A percentile compares a stretch with the other conserved stretches of the same genome.
These are phyloP conservation scores for Aspergillus ruber DNA, from an alignment of 2,329 filamentous ascomycete genomes.

Conservation along the genomic window DNA sequence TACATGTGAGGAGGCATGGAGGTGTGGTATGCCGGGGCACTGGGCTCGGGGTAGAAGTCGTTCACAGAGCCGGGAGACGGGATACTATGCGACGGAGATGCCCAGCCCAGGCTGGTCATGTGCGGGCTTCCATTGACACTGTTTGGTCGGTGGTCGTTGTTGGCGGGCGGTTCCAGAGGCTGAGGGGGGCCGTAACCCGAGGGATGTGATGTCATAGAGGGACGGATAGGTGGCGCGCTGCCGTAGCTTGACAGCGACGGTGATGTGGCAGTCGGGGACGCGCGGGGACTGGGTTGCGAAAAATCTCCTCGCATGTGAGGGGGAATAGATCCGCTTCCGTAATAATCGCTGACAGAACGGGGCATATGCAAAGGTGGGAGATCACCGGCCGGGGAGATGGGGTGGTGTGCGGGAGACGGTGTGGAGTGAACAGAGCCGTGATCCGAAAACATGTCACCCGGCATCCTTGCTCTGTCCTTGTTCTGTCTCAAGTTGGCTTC, in stretches of 20 bases:
- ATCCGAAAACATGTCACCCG: slow-evolving; percentile 39
- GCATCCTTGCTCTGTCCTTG: slow-evolving; percentile 31
- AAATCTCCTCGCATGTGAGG: slow-evolving; percentile 74
- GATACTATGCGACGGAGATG: slow-evolving; percentile 71
- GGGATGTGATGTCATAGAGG: slow-evolving; percentile 76
- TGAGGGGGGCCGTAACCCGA: slow-evolving; percentile 73
- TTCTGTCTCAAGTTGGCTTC: slow-evolving; percentile 69
- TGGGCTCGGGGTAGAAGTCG: slow-evolving; percentile 75
- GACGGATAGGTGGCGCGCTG: slow-evolving; percentile 43
- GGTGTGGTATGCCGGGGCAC: slow-evolving; percentile 44
- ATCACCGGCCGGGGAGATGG: slow-evolving; percentile 70
- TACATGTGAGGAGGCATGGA: slow-evolving; percentile 58
- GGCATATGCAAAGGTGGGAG: slow-evolving; percentile 65
- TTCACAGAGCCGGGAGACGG: slow-evolving; percentile 64
- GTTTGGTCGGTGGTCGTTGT: slow-evolving; percentile 65
- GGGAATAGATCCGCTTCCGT: slow-evolving; percentile 72
- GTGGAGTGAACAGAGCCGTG: slow-evolving; percentile 52
- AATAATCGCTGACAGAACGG: slow-evolving; percentile 64
- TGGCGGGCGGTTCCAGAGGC: slow-evolving; percentile 74
- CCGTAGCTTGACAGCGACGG: slow-evolving; percentile 59
- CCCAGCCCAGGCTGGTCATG: slow-evolving; percentile 75
- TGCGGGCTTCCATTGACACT: slow-evolving; percentile 83
- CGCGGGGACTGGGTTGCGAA: slow-evolving; percentile 61
- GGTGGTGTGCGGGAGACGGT: slow-evolving; percentile 74
- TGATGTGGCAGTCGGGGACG: slow-evolving; percentile 57